A percentile compares a stretch with the other conserved stretches of the same genome.
Evolutionary conservation across 441 rosid genomes (phyloP).

Genomic region (Corymbia citriodora): DNA sequence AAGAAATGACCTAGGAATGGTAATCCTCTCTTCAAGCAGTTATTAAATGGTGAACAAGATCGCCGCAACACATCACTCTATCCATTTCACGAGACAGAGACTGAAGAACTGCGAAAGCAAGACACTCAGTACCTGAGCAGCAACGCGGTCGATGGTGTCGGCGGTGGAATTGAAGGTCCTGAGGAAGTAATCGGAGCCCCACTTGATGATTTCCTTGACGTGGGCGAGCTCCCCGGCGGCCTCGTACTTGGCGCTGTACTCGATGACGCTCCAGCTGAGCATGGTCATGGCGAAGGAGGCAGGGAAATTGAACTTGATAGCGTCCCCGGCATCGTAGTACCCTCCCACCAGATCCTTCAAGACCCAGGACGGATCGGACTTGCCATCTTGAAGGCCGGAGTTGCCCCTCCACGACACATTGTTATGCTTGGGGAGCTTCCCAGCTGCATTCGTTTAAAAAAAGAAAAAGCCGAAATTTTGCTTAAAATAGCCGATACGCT

Average conservation of each 20-base stretch:
- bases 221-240: constrained; percentile 73
- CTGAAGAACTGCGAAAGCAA: background rate
- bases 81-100: background rate
- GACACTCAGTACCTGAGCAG: constrained; percentile 46
- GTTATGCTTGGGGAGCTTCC: constrained; percentile 64
- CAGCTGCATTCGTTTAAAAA: constrained; percentile 38
- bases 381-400: constrained; percentile 73
- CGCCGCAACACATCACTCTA: background rate
- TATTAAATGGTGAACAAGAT: background rate
- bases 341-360: constrained; percentile 76
- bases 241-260: constrained; percentile 84
- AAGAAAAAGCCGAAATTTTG: background rate
- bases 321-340: constrained; percentile 90
- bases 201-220: constrained; percentile 17
- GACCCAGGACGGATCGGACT: constrained; percentile 24
- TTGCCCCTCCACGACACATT: constrained; percentile 83
- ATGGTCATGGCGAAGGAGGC: constrained; percentile 78
- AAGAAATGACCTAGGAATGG: background rate
- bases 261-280: constrained; percentile 99
- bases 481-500: background rate
- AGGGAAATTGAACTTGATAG: constrained; percentile 85
- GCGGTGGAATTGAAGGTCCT: constrained; percentile 61
- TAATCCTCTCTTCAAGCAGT: background rate
- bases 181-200: constrained; percentile 20
- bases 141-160: constrained; percentile 46